A percentile compares a stretch with the other conserved stretches of the same genome.
phyloP scores from a whole-genome alignment of 2,329 filamentous ascomycete genomes.

The Epichloe festucae region DNA sequence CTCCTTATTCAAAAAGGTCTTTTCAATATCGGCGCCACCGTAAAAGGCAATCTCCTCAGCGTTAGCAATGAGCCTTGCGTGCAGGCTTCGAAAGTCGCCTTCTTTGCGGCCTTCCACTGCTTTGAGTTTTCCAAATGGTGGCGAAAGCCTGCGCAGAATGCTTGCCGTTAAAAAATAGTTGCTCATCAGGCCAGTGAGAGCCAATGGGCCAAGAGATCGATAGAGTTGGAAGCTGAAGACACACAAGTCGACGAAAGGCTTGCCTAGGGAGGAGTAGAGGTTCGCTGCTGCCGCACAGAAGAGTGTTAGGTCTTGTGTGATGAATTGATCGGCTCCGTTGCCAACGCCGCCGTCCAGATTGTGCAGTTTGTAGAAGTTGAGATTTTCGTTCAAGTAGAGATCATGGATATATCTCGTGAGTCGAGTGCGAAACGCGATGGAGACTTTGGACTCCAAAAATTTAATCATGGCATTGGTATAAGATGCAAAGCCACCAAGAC shows the following conservation, averaged over 20 bases:
- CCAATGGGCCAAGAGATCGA: slow-evolving; percentile 76
- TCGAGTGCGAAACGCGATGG: slow-evolving; percentile 91
- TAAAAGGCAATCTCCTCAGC: slow-evolving; percentile 98
- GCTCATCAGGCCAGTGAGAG: slow-evolving; percentile 70
- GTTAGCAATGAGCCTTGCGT: slow-evolving; percentile 87
- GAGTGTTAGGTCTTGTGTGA: slow-evolving; percentile 89
- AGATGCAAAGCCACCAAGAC: slow-evolving; percentile 81
- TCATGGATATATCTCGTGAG: slow-evolving; percentile 96
- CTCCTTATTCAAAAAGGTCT: slow-evolving; percentile 78
- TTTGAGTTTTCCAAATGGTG: slow-evolving; percentile 93
- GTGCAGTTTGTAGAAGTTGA: slow-evolving; percentile 91
- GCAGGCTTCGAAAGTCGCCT: slow-evolving; percentile 84
- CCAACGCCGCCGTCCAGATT: slow-evolving; percentile 90
- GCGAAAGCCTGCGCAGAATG: slow-evolving; percentile 74
- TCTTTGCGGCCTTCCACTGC: slow-evolving; percentile 91
- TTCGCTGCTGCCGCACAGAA: slow-evolving; percentile 90
- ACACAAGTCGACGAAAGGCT: slow-evolving; percentile 90
- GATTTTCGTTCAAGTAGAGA: slow-evolving; percentile 83
- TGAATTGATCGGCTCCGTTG: slow-evolving; percentile 88
- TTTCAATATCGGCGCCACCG: slow-evolving; percentile 88
- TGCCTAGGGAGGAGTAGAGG: slow-evolving; percentile 92
- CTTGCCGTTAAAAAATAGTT: slow-evolving; percentile 94
- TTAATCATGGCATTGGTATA: slow-evolving; percentile 99
- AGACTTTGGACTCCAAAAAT: slow-evolving; percentile 95
- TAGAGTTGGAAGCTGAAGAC: slow-evolving; percentile 98